phyloP scores from a whole-genome alignment of 176 grass and related monocot genomes.

The Cocos nucifera region DNA sequence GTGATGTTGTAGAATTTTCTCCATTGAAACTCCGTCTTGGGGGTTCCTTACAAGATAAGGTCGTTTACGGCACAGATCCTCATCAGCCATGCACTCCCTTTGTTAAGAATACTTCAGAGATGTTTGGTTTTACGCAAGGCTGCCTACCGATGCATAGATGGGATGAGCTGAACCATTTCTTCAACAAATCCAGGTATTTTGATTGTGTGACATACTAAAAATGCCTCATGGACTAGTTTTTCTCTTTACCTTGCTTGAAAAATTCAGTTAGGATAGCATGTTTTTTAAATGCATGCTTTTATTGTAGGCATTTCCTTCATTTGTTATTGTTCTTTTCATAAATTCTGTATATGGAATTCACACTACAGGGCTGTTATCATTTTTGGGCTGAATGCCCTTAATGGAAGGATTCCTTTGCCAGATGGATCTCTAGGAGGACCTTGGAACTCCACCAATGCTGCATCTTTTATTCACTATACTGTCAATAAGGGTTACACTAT shows the following conservation, averaged over 20 bases:
- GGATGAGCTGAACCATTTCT: conserved; percentile 84
- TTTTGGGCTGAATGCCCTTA: conserved; percentile 80
- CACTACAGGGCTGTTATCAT: conserved; percentile 45
- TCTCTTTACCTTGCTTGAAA: no score
- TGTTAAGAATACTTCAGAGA: conserved; percentile 44
- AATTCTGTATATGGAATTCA: neutral
- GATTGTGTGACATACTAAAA: neutral
- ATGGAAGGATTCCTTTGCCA: conserved; percentile 39
- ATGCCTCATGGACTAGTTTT: no score
- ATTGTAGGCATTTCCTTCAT: no score
- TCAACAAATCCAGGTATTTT: conserved; percentile 59
- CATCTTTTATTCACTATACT: conserved; percentile 52
- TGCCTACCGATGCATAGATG: conserved; percentile 83
- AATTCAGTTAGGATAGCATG: no score
- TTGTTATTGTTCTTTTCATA: no score
- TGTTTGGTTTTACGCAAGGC: conserved; percentile 72
- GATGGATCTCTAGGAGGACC: conserved; percentile 64
- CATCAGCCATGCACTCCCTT: conserved; percentile 45
- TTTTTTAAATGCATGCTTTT: no score
- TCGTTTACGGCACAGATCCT: conserved; percentile 45
- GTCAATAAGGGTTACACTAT: conserved; percentile 59
- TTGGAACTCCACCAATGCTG: conserved; percentile 86
- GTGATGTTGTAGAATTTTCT: conserved; percentile 59
- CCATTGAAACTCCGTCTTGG: conserved; percentile 81
- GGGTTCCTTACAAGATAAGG: conserved; percentile 71